A percentile compares a stretch with the other conserved stretches of the same genome.
Evolutionary conservation across 495 filamentous ascomycete species (phyloP).

Genomic region (Penicillium subrubescens): DNA sequence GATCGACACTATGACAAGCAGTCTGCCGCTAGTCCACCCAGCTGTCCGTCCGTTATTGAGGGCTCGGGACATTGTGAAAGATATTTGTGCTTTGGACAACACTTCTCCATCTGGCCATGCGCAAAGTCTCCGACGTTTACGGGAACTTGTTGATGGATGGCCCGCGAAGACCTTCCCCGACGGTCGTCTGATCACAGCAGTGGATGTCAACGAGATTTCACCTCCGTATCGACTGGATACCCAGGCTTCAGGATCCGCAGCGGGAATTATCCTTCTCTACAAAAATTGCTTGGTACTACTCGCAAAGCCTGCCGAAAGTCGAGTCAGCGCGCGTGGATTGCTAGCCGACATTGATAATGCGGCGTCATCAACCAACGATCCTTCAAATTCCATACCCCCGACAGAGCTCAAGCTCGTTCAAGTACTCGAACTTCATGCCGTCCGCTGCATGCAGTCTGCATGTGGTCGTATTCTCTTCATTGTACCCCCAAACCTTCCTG

Average conservation of each 20-base stretch:
- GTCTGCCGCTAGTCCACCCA: slow-evolving; percentile 79
- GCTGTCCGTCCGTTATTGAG: slow-evolving; percentile 78
- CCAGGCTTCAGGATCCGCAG: slow-evolving; percentile 37
- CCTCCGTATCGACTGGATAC: slow-evolving; percentile 66
- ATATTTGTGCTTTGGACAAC: slow-evolving; percentile 89
- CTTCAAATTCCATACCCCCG: slow-evolving; percentile 30
- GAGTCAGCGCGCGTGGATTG: slow-evolving; percentile 72
- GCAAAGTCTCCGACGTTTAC: slow-evolving; percentile 69
- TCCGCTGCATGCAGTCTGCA: slow-evolving; percentile 75
- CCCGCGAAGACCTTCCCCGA: slow-evolving; percentile 68
- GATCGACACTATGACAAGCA: slow-evolving; percentile 90
- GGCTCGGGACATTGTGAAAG: slow-evolving; percentile 87
- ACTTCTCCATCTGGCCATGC: slow-evolving; percentile 63
- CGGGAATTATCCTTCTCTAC: slow-evolving; percentile 81
- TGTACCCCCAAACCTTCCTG: slow-evolving; percentile 59
- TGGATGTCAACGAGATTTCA: slow-evolving; percentile 76
- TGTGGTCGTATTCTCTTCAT: slow-evolving; percentile 76
- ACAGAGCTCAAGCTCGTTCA: slow-evolving; percentile 73
- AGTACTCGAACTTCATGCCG: slow-evolving; percentile 67
- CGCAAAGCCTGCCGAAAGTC: slow-evolving; percentile 61
- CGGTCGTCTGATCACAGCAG: slow-evolving; percentile 81
- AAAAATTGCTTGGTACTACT: slow-evolving; percentile 78
- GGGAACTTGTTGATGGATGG: slow-evolving; percentile 78
- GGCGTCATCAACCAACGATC: slow-evolving; percentile 51
- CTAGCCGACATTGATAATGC: slow-evolving; percentile 74